These are phyloP conservation scores for Euphorbia pulcherrima DNA, from an alignment of 345 rosid species.

Conservation along the genomic window DNA sequence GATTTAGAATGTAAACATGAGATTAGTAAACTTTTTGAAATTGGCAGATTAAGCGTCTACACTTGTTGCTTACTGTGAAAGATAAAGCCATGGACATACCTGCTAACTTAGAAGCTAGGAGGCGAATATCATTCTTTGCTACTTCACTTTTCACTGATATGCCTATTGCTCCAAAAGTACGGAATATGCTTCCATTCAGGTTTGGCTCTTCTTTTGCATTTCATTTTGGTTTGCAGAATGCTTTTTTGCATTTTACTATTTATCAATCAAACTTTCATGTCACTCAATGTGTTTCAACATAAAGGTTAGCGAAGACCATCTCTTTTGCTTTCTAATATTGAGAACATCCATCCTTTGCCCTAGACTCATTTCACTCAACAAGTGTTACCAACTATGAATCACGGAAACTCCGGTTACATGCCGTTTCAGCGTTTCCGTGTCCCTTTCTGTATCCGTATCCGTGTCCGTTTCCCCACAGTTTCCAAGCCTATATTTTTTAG, in stretches of 20 bases:
- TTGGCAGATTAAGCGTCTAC: conserved; percentile 74
- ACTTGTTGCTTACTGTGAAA: conserved; percentile 65
- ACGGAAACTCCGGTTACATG: no score
- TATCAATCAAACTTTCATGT: conserved; percentile 1
- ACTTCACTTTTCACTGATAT: conserved; percentile 93
- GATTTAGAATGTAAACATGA: conserved; percentile 2
- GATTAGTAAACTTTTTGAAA: conserved; percentile 22
- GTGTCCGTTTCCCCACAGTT: no score
- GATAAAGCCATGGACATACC: conserved; percentile 93
- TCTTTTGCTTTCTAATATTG: background rate
- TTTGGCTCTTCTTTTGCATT: conserved; percentile 27
- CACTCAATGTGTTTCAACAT: background rate
- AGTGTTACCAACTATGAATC: background rate
- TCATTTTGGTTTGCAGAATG: conserved; percentile 12
- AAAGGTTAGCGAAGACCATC: background rate
- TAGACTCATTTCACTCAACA: background rate
- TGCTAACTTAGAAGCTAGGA: conserved; percentile 71
- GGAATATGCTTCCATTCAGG: conserved; percentile 95
- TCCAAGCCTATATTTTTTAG: no score
- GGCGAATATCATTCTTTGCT: conserved; percentile 89
- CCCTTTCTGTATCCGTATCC: no score
- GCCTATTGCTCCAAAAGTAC: conserved; percentile 82
- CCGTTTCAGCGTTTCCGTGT: no score
- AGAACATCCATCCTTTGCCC: background rate
- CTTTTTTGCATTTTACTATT: background rate